Evolutionary conservation across 305 asterid species (phyloP), one percentile per base, ranked within the genome.

Genomic region (Rubia occidens): DNA sequence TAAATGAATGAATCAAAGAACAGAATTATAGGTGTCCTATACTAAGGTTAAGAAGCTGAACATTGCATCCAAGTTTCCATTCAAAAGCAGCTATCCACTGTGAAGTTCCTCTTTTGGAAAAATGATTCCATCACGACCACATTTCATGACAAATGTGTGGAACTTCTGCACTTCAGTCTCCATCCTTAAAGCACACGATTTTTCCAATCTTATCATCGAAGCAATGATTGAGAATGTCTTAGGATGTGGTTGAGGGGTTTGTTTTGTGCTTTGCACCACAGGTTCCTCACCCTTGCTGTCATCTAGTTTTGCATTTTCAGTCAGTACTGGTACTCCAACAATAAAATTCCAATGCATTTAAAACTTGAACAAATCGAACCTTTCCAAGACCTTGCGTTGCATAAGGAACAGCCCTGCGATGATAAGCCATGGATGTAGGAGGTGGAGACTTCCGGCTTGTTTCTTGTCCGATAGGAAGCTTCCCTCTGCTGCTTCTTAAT

Each of bases 371-470:
- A 45, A 58, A 35, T 55, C 68, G 24, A 71, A 91, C 97, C 91
- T 86, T 86, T 76, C 94, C 89, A 18, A 89, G 81, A 37, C 90
- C 83, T 51, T 40, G 77, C 72, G 82, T 91, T 53, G 90, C 79
- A 75, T 90, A 89, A 54, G 98, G 98, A 47, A 82, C 84, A 11
- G 78, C 75, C 78, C 91, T 81, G 51, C 24, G 58, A 51, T 71
- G 88, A 67, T 76, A 70, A 32, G 79, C 20, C n/a, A 73, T n/a
- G 40, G 92, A 72, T 1, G 83, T 55, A 2, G 89, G 87, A 3
- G 89, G 87, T 18, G 95, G 95, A 70, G 93, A 89, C 80, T 88
- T 92, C 11, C 95, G 76, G 71, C 88, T 85, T 14, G 79, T 72
- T 64, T 82, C 88, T 72, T 87, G 96, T 45, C 82, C 72, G 32